Evolutionary conservation across 352 stramenopile genomes (phyloP).

Genomic region (Plasmopara viticola): DNA sequence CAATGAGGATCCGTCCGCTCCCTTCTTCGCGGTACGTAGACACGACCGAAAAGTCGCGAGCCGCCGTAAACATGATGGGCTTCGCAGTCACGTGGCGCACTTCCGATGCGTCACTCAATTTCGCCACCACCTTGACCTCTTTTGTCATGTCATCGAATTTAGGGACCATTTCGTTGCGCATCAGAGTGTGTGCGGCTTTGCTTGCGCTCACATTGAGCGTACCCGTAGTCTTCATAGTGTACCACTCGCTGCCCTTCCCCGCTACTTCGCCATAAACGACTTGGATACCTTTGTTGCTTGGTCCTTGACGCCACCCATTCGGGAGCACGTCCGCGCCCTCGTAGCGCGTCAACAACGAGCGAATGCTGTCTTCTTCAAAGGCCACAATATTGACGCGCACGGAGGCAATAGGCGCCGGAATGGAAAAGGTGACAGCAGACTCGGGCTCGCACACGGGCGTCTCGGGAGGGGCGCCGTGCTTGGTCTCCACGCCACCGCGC

Average conservation of each 20-base stretch:
- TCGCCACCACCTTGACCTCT: conserved; percentile 54
- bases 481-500: conserved; percentile 31
- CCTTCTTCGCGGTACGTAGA: conserved; percentile 46
- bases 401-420: conserved; percentile 43
- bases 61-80: conserved; percentile 69
- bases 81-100: conserved; percentile 55
- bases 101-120: conserved; percentile 55
- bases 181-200: conserved; percentile 45
- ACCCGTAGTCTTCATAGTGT: conserved; percentile 66
- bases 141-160: conserved; percentile 82
- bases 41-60: conserved; percentile 66
- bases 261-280: conserved; percentile 61
- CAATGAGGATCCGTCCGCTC: conserved; percentile 54
- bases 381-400: conserved; percentile 43
- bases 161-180: conserved; percentile 50
- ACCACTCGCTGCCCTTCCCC: conserved; percentile 47
- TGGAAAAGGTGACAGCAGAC: conserved; percentile 23
- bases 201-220: conserved; percentile 48
- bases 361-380: conserved; percentile 53
- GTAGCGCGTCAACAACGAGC: conserved; percentile 50
- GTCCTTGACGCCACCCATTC: conserved; percentile 58
- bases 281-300: conserved; percentile 60
- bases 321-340: conserved; percentile 52
- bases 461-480: conserved; percentile 31
- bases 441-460: conserved; percentile 30